Conservation (phyloP, 108 stramenopile genomes). For the Discostella stelligeroides region DNA sequence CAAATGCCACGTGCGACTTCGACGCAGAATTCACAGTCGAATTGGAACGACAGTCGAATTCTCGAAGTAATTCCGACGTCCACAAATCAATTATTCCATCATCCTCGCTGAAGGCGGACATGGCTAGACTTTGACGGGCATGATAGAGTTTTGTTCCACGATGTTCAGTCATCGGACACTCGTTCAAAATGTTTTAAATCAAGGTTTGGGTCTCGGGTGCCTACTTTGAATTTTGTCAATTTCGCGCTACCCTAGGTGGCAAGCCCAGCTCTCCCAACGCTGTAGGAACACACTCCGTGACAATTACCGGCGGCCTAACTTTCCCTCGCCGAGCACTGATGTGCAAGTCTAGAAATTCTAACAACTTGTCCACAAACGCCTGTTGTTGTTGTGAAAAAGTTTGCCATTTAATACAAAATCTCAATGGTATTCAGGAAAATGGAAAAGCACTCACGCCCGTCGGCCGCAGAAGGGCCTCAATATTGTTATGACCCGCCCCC, state of each 20-base stretch:
- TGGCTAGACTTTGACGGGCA: background rate
- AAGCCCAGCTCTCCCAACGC: slow-evolving; percentile 42
- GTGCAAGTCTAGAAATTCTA: slow-evolving; percentile 88
- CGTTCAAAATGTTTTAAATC: background rate
- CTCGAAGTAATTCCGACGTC: slow-evolving; percentile 41
- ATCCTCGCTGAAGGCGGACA: slow-evolving; percentile 1
- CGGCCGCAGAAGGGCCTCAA: slow-evolving; percentile 85
- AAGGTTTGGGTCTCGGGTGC: too few relatives aligned
- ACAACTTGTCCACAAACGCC: slow-evolving; percentile 75
- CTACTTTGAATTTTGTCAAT: too few relatives aligned
- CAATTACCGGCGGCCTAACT: slow-evolving; percentile 56
- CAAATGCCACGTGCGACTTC: slow-evolving; percentile 31
- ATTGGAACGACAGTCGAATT: slow-evolving; percentile 31
- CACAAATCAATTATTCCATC: slow-evolving; percentile 39
- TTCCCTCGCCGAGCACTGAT: slow-evolving; percentile 73
- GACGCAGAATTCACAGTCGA: slow-evolving; percentile 5
- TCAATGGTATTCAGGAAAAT: too few relatives aligned
- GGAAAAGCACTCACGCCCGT: slow-evolving; percentile 52
- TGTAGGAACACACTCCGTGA: slow-evolving; percentile 74
- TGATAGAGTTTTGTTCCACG: too few relatives aligned
- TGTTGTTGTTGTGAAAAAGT: slow-evolving; percentile 4
- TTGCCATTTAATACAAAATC: too few relatives aligned
- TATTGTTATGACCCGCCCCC: slow-evolving; percentile 93
- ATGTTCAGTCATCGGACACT: background rate
- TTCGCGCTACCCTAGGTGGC: slow-evolving; percentile 4